Evolutionary conservation across 2,329 filamentous ascomycete genomes (phyloP).

Genomic region (Botryosphaeria dothidea): DNA sequence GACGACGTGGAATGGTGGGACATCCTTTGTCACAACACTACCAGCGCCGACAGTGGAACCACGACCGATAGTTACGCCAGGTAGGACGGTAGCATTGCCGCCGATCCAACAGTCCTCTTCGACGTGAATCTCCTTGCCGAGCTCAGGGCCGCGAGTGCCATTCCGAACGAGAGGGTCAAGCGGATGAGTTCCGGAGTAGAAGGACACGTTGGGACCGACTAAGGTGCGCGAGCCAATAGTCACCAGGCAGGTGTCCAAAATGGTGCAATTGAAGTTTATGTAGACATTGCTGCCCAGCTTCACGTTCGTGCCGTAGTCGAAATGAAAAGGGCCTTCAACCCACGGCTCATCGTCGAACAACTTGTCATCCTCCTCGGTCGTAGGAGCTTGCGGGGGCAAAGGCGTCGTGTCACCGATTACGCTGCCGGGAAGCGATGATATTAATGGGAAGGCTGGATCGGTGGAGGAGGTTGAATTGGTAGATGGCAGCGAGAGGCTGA

Average conservation of each 20-base stretch:
- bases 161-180: slow-evolving; percentile 73
- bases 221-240: slow-evolving; percentile 76
- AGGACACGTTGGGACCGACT: slow-evolving; percentile 74
- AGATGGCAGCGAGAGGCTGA: background rate
- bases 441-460: background rate
- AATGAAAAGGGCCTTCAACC: slow-evolving; percentile 67
- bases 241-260: slow-evolving; percentile 75
- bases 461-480: background rate
- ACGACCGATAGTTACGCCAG: slow-evolving; percentile 75
- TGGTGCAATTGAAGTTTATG: slow-evolving; percentile 73
- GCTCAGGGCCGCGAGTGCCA: slow-evolving; percentile 73
- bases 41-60: slow-evolving; percentile 77
- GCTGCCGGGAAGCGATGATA: slow-evolving; percentile 41
- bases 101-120: slow-evolving; percentile 71
- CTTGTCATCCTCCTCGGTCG: slow-evolving; percentile 64
- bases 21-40: slow-evolving; percentile 78
- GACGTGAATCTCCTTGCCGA: slow-evolving; percentile 71
- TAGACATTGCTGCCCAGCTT: slow-evolving; percentile 70
- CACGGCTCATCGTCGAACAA: slow-evolving; percentile 67
- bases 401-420: slow-evolving; percentile 63
- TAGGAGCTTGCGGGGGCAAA: slow-evolving; percentile 60
- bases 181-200: slow-evolving; percentile 77
- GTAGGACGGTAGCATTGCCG: slow-evolving; percentile 59
- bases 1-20: slow-evolving; percentile 64
- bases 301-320: slow-evolving; percentile 79